Evolutionary conservation across 1,284 basidiomycete genomes (phyloP), one percentile per base, ranked within the genome.

Genomic region (Schizophyllum commune): DNA sequence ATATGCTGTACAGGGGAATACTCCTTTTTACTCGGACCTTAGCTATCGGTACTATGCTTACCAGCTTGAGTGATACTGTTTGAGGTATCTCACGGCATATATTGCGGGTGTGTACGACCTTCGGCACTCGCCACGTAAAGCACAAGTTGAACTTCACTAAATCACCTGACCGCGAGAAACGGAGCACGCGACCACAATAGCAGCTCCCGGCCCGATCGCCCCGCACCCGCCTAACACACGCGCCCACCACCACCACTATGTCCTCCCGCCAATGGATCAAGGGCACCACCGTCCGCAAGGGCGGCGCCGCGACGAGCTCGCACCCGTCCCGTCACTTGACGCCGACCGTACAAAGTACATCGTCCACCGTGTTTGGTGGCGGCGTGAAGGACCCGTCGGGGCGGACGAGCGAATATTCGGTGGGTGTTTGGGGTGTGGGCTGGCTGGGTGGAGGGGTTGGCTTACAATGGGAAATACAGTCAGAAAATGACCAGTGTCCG

Each of bases 401-500:
- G 17, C 80, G 89, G 71, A 89, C 85, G 1, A 77, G 85, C 3
- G 90, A 92, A 69, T 92, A 82, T 74, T 90, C 84, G 66, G 89
- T 91, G 63, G 71, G 86, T 80, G 17, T 33, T 19, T n/a, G 27
- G 58, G 53, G 27, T 54, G 34, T 62, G 51, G n/a, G 32, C 52
- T 19, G 34, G 55, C 34, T 55, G 5, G 11, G 57, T 17, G 54
- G 61, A 1, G 61, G 56, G 62, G 64, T 57, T 67, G 58, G 47
- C 32, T 47, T 13, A 11, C n/a, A 15, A 58, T 52, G 51, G 27
- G 33, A 32, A 55, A 32, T 54, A 21, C 60, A 95, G 93, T 91
- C 91, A 39, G 91, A 92, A 80, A 88, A 93, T 61, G 97, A 99
- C 74, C 88, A 94, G 71, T 99, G 97, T 77, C 96, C 97, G 0